Conservation (phyloP, 2,329 filamentous ascomycete genomes). For the Sporothrix inflata region DNA sequence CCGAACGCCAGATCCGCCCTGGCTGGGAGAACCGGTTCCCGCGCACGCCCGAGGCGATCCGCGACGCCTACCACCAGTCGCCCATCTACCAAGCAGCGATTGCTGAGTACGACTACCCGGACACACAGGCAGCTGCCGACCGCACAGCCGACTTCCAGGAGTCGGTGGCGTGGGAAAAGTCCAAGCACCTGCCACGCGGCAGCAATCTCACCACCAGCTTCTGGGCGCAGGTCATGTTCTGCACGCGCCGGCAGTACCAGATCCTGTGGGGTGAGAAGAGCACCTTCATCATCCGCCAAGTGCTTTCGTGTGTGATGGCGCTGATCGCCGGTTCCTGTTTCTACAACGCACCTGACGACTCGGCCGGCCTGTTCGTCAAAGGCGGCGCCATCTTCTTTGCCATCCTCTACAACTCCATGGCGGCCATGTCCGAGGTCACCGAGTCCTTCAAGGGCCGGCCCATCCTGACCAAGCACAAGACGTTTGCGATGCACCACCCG, state of each 20-base stretch:
- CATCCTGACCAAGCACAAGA: constrained; percentile 81
- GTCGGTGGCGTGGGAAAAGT: constrained; percentile 54
- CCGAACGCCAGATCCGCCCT: constrained; percentile 69
- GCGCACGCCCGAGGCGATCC: constrained; percentile 71
- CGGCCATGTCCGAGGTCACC: constrained; percentile 75
- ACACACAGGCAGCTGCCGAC: constrained; percentile 50
- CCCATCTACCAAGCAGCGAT: constrained; percentile 55
- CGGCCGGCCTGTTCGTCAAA: constrained; percentile 64
- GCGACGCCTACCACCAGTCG: constrained; percentile 60
- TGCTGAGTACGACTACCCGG: constrained; percentile 62
- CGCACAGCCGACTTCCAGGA: constrained; percentile 58
- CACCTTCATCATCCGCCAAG: constrained; percentile 75
- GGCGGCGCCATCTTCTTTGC: constrained; percentile 66
- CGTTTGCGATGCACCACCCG: constrained; percentile 80
- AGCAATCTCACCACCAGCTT: constrained; percentile 61
- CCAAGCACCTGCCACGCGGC: constrained; percentile 51
- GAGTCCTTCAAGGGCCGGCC: constrained; percentile 70
- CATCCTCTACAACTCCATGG: constrained; percentile 84
- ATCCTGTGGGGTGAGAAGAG: constrained; percentile 75
- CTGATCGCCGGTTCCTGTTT: constrained; percentile 81
- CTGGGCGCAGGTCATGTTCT: constrained; percentile 67
- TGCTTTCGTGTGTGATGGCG: constrained; percentile 72
- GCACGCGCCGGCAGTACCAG: constrained; percentile 77
- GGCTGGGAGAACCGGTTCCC: constrained; percentile 67
- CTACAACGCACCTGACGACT: constrained; percentile 65